These are phyloP conservation scores for Botrytis paeoniae DNA, from an alignment of 2,329 filamentous ascomycete genomes.

Conservation along the genomic window DNA sequence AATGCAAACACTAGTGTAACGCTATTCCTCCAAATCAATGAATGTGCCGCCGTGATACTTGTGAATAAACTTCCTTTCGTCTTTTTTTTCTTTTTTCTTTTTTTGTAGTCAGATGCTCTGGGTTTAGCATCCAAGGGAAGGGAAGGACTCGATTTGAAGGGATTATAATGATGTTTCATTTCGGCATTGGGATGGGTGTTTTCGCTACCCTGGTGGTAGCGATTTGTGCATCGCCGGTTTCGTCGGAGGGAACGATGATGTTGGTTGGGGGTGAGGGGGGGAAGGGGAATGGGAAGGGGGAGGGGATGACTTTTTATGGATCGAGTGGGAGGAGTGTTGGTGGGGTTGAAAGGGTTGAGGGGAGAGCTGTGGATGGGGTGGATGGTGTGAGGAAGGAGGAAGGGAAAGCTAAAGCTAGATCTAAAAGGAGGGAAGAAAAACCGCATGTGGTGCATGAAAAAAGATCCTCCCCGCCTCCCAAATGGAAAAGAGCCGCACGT, in stretches of 20 bases:
- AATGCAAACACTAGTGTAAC: not conserved
- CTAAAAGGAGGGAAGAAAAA: not conserved
- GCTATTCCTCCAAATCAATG: not conserved
- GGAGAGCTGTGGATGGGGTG: not conserved
- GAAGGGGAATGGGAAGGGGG: not conserved
- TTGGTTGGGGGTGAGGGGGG: not conserved
- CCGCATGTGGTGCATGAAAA: not conserved
- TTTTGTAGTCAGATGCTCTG: slow-evolving; percentile 26
- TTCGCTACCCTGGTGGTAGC: not conserved
- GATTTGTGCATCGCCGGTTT: not conserved
- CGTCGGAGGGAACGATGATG: not conserved
- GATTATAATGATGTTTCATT: slow-evolving; percentile 13
- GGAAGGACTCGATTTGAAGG: no score
- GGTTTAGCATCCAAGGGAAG: slow-evolving; percentile 26
- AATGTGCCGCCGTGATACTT: not conserved
- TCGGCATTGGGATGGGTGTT: not conserved
- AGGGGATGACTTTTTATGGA: not conserved
- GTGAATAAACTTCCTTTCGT: not conserved
- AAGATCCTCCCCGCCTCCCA: not conserved
- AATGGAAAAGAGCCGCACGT: not conserved
- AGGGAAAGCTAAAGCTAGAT: not conserved
- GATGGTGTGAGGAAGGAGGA: not conserved
- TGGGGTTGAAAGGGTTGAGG: not conserved
- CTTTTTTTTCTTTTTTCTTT: not conserved
- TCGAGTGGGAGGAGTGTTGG: not conserved